Base-by-base conservation (phyloP, 306 rosid genomes). In the Castanea mollissima region DNA sequence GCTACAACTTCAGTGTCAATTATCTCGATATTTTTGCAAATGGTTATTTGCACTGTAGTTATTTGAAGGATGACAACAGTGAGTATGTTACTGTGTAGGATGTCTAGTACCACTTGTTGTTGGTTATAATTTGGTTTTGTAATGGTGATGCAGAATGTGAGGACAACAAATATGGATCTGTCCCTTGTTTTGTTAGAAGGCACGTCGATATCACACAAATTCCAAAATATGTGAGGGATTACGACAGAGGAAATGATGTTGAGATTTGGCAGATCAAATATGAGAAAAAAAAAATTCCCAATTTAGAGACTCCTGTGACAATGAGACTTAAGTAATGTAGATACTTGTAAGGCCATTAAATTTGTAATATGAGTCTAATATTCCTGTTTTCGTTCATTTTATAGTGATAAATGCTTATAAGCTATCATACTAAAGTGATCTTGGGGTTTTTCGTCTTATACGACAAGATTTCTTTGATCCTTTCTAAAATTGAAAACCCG, bases 251-350 rank as follows among this genome's bases (percentile, higher is more conserved):
- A 74, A 63, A 27, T 16, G 97, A 90, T 15, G 93, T 91, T 16
- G 98, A 95, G 85, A 76, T 91, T 78, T 95, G 99, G 98, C 75
- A 85, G 88, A 93, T 95, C 56, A 85, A 89, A 76, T 90, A 75
- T 74, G 41, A 80, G 63, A 65, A 73, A 23, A 23, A 23, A 38
- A n/a, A 12, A 38, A 23, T 23, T 59, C 18, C 59, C 59, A 52
- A 10, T 44, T 7, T 23, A 11, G 52, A 67, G 12, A 27, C 55
- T 55, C 29, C 25, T 2, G 29, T 15, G 51, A 12, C 70, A 20
- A 41, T 27, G 59, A 16, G 46, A 27, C 25, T 3, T 2, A 73
- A 16, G 14, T 29, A 27, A 18, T 29, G 59, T 27, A 73, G 3
- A 51, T 18, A 4, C n/a, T 18, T 72, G 8, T 29, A 29, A 51